A percentile compares a stretch with the other conserved stretches of the same genome.
Conservation (phyloP, 139 green algal genomes). For the Chlamydomonas sp. region DNA sequence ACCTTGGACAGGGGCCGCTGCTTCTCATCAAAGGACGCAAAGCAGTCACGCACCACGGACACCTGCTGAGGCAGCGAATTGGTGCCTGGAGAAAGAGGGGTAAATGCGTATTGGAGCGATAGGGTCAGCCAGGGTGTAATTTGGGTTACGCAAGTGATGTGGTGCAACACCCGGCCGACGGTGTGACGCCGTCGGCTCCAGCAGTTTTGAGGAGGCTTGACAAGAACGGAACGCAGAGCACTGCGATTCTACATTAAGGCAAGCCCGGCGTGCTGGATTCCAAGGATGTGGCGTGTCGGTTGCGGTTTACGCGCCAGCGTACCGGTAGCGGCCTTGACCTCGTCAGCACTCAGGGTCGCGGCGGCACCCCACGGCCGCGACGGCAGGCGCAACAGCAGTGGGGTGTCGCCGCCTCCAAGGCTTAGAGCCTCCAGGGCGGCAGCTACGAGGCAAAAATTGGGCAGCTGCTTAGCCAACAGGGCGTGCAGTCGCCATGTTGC, state of each 20-base stretch:
- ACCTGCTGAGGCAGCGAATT: constrained; percentile 48
- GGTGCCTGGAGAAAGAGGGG: background rate
- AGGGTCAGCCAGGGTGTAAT: no score
- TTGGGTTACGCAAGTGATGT: background rate
- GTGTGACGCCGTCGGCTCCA: background rate
- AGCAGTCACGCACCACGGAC: constrained; percentile 75
- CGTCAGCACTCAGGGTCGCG: constrained; percentile 50
- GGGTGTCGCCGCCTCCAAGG: constrained; percentile 18
- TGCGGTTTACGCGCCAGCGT: background rate
- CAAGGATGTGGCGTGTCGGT: background rate
- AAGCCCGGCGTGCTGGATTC: background rate
- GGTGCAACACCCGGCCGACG: background rate
- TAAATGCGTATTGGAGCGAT: background rate
- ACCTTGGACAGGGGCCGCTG: constrained; percentile 47
- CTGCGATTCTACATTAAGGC: background rate
- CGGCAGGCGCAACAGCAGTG: constrained; percentile 67
- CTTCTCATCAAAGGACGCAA: constrained; percentile 63
- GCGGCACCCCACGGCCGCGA: constrained; percentile 70
- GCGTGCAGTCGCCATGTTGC: no score
- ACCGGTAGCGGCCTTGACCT: constrained; percentile 35
- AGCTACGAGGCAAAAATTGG: background rate
- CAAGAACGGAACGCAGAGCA: background rate
- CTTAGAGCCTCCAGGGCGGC: constrained; percentile 4
- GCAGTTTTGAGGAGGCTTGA: background rate
- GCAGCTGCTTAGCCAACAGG: no score